Percentiles rank a stretch among this genome's conserved stretches.
Evolutionary conservation across 352 stramenopile species (phyloP).

Genomic region (Thraustotheca clavata): DNA sequence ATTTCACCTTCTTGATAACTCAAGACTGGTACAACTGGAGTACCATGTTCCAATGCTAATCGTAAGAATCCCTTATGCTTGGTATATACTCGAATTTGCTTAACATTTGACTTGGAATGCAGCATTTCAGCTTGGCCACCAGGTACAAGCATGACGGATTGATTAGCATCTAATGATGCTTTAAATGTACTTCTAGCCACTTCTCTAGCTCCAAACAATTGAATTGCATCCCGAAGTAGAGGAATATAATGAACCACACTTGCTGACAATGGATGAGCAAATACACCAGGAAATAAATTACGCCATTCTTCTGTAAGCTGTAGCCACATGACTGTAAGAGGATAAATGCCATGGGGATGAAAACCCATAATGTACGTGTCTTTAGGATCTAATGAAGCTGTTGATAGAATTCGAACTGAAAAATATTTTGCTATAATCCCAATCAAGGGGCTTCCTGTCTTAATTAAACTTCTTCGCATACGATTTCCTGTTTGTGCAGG

Average conservation of each 20-base stretch:
- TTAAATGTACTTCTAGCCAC: conserved; percentile 57
- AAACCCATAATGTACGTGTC: conserved; percentile 69
- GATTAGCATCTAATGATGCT: conserved; percentile 35
- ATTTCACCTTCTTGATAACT: conserved; percentile 78
- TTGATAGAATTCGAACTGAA: conserved; percentile 45
- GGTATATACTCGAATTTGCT: conserved; percentile 65
- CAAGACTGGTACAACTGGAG: conserved; percentile 59
- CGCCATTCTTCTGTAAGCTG: conserved; percentile 63
- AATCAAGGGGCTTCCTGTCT: conserved; percentile 35
- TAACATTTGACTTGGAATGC: conserved; percentile 43
- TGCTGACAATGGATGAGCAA: conserved; percentile 59
- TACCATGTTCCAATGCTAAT: conserved; percentile 64
- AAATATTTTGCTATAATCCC: conserved; percentile 61
- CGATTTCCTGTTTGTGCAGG: conserved; percentile 54
- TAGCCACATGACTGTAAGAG: conserved; percentile 69
- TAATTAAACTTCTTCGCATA: conserved; percentile 38
- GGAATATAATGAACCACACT: conserved; percentile 78
- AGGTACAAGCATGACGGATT: conserved; percentile 68
- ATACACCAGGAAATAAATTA: conserved; percentile 50
- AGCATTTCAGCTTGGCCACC: conserved; percentile 79
- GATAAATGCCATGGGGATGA: conserved; percentile 74
- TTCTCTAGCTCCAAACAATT: conserved; percentile 66
- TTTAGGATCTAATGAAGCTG: conserved; percentile 40
- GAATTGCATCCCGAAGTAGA: conserved; percentile 58
- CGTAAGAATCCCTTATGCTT: conserved; percentile 74